A percentile compares a stretch with the other conserved stretches of the same genome.
These are phyloP conservation scores for Zelopaecilomyces penicillatus DNA, from an alignment of 2,329 filamentous ascomycete genomes.

Conservation along the genomic window DNA sequence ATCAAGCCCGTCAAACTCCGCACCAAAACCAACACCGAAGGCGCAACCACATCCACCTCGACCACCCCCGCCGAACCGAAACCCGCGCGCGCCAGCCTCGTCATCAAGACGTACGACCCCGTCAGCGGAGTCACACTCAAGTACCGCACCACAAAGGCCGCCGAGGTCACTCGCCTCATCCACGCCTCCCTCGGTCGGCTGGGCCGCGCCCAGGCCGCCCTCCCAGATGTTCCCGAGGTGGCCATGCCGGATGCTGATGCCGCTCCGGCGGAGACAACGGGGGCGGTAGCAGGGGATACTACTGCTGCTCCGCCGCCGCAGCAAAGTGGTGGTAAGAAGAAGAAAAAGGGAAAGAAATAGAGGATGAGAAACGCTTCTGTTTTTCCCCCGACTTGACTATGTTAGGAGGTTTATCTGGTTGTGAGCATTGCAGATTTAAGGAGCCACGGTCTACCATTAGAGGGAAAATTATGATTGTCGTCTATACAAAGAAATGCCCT, in stretches of 20 bases:
- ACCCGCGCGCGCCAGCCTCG: slow-evolving; percentile 60
- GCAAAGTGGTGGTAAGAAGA: slow-evolving; percentile 49
- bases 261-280: slow-evolving; percentile 11
- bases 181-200: slow-evolving; percentile 62
- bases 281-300: slow-evolving; percentile 18
- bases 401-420: not conserved
- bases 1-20: slow-evolving; percentile 41
- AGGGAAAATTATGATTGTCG: too few relatives aligned
- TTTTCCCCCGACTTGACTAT: not conserved
- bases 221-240: slow-evolving; percentile 37
- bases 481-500: too few relatives aligned
- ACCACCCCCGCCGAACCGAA: slow-evolving; percentile 25
- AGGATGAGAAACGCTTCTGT: too few relatives aligned
- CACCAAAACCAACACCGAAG: slow-evolving; percentile 15
- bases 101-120: slow-evolving; percentile 85
- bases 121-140: slow-evolving; percentile 74
- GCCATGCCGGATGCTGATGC: slow-evolving; percentile 31
- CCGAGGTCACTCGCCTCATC: slow-evolving; percentile 79
- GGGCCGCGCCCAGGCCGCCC: slow-evolving; percentile 58
- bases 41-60: slow-evolving; percentile 20
- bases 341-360: slow-evolving; percentile 63
- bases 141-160: slow-evolving; percentile 84
- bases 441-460: too few relatives aligned
- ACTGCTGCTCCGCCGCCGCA: slow-evolving; percentile 17
- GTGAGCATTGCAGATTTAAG: too few relatives aligned